Evolutionary conservation across 108 stramenopile genomes (phyloP), one percentile per base, ranked within the genome.

Genomic region (Epipyxis sp.): DNA sequence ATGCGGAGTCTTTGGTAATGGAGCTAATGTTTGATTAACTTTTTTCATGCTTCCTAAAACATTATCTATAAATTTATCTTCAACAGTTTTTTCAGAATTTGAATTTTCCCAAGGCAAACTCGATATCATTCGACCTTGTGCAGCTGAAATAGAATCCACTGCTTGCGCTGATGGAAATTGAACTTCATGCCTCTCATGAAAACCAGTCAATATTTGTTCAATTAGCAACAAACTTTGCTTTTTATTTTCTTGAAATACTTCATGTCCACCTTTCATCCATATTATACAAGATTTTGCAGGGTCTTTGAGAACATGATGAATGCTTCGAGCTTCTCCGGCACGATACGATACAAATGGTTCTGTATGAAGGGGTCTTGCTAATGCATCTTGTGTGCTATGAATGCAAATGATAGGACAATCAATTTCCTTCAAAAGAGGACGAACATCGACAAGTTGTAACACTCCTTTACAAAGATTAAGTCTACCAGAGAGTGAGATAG

Each of bases 241-340:
- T 46, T 90, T 89, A 61, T 84, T 84, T 74, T 93, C 93, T 77
- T 93, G 93, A 69, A 92, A 89, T 16, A 93, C 40, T 77, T 93
- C 93, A 69, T 93, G 93, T 0, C 93, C 93, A 27, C 89, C 87
- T 74, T 91, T 85, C 67, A 92, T 78, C 91, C 91, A 91, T 16
- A 92, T 69, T 37, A 92, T 85, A 76, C 89, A 85, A 6, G 90
- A 89, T 67, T 83, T 78, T 59, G 80, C 86, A 59, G 82, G 54
- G 40, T 80, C 77, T 42, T 82, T 78, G 37, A 93, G 84, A 44
- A 87, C 90, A 59, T 85, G 85, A 37, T 85, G 78, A 59, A 91
- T 84, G 42, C 85, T 59, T 32, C 86, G n/a, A 67, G 69, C 90
- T 72, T 82, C 91, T 37, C 79, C 90, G 59, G 59, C 82, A 16